These are phyloP conservation scores for Chaetomiaceae sp. DNA, from an alignment of 2,329 filamentous ascomycete species.

Conservation along the genomic window DNA sequence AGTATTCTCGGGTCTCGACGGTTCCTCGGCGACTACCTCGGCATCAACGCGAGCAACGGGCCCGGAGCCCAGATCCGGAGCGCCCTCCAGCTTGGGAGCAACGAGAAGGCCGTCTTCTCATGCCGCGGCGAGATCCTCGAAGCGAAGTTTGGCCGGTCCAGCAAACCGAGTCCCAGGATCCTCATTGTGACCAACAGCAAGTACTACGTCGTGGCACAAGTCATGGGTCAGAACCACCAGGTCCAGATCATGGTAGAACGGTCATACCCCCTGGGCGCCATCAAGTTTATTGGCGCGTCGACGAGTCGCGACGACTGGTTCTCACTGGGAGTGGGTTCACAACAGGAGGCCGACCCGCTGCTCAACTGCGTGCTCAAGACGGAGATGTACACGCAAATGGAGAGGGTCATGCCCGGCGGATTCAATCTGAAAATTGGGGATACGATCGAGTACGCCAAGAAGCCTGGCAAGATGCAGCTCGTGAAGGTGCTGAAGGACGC, in stretches of 20 bases:
- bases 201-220: slow-evolving; percentile 83
- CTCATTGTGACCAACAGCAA: slow-evolving; percentile 79
- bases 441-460: slow-evolving; percentile 92
- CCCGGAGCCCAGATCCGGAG: slow-evolving; percentile 75
- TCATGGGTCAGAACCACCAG: slow-evolving; percentile 73
- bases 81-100: slow-evolving; percentile 62
- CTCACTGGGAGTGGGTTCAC: slow-evolving; percentile 80
- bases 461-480: slow-evolving; percentile 82
- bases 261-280: slow-evolving; percentile 73
- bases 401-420: slow-evolving; percentile 69
- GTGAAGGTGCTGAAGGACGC: slow-evolving; percentile 92
- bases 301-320: slow-evolving; percentile 94
- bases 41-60: slow-evolving; percentile 72
- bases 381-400: slow-evolving; percentile 90
- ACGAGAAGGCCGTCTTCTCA: slow-evolving; percentile 79
- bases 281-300: slow-evolving; percentile 81
- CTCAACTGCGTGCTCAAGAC: slow-evolving; percentile 94
- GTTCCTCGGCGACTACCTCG: slow-evolving; percentile 92
- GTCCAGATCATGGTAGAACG: slow-evolving; percentile 75
- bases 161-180: slow-evolving; percentile 82
- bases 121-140: slow-evolving; percentile 86
- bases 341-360: slow-evolving; percentile 87
- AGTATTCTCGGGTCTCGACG: slow-evolving; percentile 86
- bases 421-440: slow-evolving; percentile 79
- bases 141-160: slow-evolving; percentile 92